phyloP scores from a whole-genome alignment of 2,329 filamentous ascomycete genomes.

The Sphaerulina vaccinii region DNA sequence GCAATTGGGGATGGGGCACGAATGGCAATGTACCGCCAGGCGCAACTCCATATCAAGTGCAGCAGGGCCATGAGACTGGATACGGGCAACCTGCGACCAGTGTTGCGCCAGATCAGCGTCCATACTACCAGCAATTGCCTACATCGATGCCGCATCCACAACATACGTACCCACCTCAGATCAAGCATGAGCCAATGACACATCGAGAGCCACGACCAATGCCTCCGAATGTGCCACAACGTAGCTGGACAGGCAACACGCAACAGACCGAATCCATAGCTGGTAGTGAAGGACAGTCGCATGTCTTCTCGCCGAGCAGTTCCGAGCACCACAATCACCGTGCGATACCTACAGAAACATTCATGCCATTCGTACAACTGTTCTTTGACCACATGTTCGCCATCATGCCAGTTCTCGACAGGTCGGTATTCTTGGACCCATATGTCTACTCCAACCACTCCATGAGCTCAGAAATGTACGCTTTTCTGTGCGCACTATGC shows the following conservation, averaged over 20 bases:
- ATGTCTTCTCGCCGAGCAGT: slow-evolving; percentile 23
- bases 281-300: slow-evolving; percentile 25
- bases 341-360: slow-evolving; percentile 28
- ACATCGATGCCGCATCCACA: slow-evolving; percentile 19
- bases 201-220: slow-evolving; percentile 13
- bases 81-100: slow-evolving; percentile 23
- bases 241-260: slow-evolving; percentile 23
- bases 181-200: slow-evolving; percentile 13
- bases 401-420: slow-evolving; percentile 40
- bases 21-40: slow-evolving; percentile 17
- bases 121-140: slow-evolving; percentile 24
- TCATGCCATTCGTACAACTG: slow-evolving; percentile 36
- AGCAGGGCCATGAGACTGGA: slow-evolving; percentile 6
- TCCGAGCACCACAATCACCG: slow-evolving; percentile 27
- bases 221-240: slow-evolving; percentile 12
- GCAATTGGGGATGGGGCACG: slow-evolving; percentile 32
- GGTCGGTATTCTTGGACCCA: slow-evolving; percentile 33
- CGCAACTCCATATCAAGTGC: slow-evolving; percentile 14
- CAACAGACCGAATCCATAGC: slow-evolving; percentile 22
- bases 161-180: not conserved
- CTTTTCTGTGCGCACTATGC: slow-evolving; percentile 37
- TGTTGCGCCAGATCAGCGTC: slow-evolving; percentile 28
- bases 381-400: slow-evolving; percentile 40
- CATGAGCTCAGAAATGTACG: slow-evolving; percentile 34
- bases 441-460: slow-evolving; percentile 27